These are phyloP conservation scores for Xylaria curta DNA, from an alignment of 495 filamentous ascomycete genomes.

Conservation along the genomic window DNA sequence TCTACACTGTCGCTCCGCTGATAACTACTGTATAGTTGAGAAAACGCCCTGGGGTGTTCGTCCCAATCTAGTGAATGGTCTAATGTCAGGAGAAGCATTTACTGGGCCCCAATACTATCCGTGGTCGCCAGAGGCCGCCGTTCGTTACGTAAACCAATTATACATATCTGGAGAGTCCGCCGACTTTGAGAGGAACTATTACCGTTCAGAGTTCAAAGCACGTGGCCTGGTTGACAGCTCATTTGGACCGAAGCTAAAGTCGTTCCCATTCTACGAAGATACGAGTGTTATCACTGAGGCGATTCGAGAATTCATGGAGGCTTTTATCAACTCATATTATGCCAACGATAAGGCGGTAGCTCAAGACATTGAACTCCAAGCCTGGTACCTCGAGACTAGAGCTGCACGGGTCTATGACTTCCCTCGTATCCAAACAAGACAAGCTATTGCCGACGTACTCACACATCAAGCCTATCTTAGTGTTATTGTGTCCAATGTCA, in stretches of 20 bases:
- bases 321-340: constrained; percentile 46
- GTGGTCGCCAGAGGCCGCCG: constrained; percentile 4
- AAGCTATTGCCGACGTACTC: constrained; percentile 41
- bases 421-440: constrained; percentile 15
- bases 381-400: constrained; percentile 32
- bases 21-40: constrained; percentile 8
- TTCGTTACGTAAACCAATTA: background rate
- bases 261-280: constrained; percentile 47
- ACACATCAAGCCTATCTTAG: constrained; percentile 45
- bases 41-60: constrained; percentile 14
- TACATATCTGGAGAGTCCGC: constrained; percentile 24
- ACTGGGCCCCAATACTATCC: constrained; percentile 11
- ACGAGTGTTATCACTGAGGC: constrained; percentile 33
- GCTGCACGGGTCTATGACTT: constrained; percentile 37
- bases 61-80: background rate
- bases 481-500: constrained; percentile 14
- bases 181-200: constrained; percentile 43
- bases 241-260: constrained; percentile 39
- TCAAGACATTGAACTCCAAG: constrained; percentile 42
- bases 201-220: constrained; percentile 34
- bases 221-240: constrained; percentile 41
- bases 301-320: constrained; percentile 36
- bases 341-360: constrained; percentile 21
- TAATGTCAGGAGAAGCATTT: background rate
- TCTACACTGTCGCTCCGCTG: background rate